A percentile compares a stretch with the other conserved stretches of the same genome.
Conservation (phyloP, 345 rosid genomes). For the Pelargonium nanum region DNA sequence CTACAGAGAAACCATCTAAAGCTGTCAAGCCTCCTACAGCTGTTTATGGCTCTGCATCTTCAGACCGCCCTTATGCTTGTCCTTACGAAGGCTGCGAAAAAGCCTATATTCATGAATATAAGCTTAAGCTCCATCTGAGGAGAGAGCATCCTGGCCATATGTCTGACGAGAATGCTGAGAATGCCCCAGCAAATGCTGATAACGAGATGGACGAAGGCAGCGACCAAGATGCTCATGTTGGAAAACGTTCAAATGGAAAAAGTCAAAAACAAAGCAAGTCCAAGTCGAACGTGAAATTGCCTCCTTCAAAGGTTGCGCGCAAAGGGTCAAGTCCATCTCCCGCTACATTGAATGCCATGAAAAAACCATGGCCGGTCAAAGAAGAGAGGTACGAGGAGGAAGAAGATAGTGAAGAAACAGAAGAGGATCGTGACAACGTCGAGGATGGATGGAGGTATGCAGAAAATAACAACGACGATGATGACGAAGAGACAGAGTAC, state of each 20-base stretch:
- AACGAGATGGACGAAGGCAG: constrained; percentile 73
- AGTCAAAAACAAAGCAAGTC: constrained; percentile 48
- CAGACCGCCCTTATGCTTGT: constrained; percentile 82
- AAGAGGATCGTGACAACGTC: constrained; percentile 68
- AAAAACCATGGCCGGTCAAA: constrained; percentile 54
- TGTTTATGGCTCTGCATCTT: constrained; percentile 52
- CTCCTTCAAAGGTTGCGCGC: constrained; percentile 47
- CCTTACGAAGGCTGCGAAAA: constrained; percentile 89
- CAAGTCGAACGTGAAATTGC: constrained; percentile 55
- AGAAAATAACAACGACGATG: constrained; percentile 62
- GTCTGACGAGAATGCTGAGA: constrained; percentile 57
- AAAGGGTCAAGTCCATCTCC: constrained; percentile 59
- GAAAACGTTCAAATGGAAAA: constrained; percentile 56
- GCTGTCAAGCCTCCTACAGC: constrained; percentile 45
- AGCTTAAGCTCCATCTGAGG: constrained; percentile 88
- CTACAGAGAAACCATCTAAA: constrained; percentile 45
- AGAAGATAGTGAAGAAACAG: constrained; percentile 87
- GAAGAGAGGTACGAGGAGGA: constrained; percentile 46
- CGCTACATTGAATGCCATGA: constrained; percentile 29
- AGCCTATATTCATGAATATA: constrained; percentile 94
- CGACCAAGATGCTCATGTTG: constrained; percentile 60
- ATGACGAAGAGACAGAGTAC: constrained; percentile 88
- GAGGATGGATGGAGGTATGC: constrained; percentile 83
- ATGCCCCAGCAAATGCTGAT: not conserved
- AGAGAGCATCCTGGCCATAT: constrained; percentile 87